phyloP scores from a whole-genome alignment of 148 eudicot genomes.

The Amaranthus palmeri region DNA sequence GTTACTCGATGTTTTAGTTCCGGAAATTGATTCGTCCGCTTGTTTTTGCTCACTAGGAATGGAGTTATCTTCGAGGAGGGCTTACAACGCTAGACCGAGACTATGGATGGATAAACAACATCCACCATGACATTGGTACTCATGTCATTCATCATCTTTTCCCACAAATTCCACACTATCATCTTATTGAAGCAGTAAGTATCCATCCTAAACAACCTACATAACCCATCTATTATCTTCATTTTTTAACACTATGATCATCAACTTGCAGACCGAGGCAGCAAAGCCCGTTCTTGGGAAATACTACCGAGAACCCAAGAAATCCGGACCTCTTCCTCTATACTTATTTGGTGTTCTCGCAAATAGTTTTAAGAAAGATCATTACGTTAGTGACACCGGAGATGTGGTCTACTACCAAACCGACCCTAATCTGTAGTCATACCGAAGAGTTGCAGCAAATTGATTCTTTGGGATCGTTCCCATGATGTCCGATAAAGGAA shows the following conservation, averaged over 20 bases:
- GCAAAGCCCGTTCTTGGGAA: constrained; percentile 68
- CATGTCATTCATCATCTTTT: constrained; percentile 78
- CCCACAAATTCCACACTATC: constrained; percentile 83
- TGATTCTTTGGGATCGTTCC: constrained; percentile 20
- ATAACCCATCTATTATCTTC: not conserved
- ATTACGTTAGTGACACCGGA: constrained; percentile 71
- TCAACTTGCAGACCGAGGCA: constrained; percentile 56
- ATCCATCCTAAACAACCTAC: not conserved
- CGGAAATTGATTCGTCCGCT: not conserved
- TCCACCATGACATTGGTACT: constrained; percentile 81
- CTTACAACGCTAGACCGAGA: constrained; percentile 75
- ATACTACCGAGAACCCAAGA: constrained; percentile 57
- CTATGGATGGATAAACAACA: constrained; percentile 75
- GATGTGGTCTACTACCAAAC: constrained; percentile 62
- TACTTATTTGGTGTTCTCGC: constrained; percentile 46
- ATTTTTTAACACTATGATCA: constrained; percentile 9
- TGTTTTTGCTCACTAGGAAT: constrained; percentile 40
- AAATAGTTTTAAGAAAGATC: constrained; percentile 58
- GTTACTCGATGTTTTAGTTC: too few relatives aligned
- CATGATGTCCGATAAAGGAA: not conserved
- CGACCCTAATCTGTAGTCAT: constrained; percentile 37
- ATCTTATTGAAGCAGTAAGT: constrained; percentile 73
- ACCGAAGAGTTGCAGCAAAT: not conserved
- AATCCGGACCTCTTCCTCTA: constrained; percentile 58
- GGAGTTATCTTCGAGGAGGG: constrained; percentile 82